Percentiles rank a stretch among this genome's conserved stretches.
phyloP scores from a whole-genome alignment of 495 filamentous ascomycete species.

The Aspergillus bertholletiae region DNA sequence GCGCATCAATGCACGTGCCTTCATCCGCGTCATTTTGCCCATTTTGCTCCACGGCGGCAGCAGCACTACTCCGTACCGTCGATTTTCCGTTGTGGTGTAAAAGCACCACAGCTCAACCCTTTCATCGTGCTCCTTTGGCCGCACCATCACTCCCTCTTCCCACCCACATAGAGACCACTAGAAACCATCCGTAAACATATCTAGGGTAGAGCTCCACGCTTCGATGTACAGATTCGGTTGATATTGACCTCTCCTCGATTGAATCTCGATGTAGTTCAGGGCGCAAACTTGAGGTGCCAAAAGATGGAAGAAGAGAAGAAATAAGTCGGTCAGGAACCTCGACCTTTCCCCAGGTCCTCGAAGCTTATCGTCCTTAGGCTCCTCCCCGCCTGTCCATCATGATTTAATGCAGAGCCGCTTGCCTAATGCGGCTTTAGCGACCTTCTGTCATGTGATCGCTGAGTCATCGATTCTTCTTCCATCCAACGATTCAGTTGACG shows the following conservation, averaged over 20 bases:
- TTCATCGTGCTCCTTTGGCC: not conserved
- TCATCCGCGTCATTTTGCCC: slow-evolving; percentile 1
- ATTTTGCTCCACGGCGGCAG: not conserved
- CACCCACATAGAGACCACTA: not conserved
- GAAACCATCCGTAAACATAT: not conserved
- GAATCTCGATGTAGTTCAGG: not conserved
- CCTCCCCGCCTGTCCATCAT: slow-evolving; percentile 28
- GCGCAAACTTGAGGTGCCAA: not conserved
- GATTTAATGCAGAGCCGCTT: slow-evolving; percentile 13
- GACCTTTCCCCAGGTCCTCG: slow-evolving; percentile 12
- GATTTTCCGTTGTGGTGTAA: not conserved
- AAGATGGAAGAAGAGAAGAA: slow-evolving; percentile 5
- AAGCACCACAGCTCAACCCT: not conserved
- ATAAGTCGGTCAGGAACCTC: slow-evolving; percentile 7
- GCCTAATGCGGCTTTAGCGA: slow-evolving; percentile 17
- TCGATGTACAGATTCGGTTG: not conserved
- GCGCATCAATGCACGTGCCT: slow-evolving; percentile 9
- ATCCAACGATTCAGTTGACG: not conserved
- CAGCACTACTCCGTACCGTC: not conserved
- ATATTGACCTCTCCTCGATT: not conserved
- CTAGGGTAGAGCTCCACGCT: not conserved
- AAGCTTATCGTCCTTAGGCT: slow-evolving; percentile 35
- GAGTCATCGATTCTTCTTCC: slow-evolving; percentile 20
- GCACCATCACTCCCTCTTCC: not conserved
- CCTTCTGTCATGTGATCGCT: slow-evolving; percentile 37